Percentiles rank a stretch among this genome's conserved stretches.
phyloP scores from a whole-genome alignment of 345 rosid genomes.

The sweet orange (Citrus sinensis) region DNA sequence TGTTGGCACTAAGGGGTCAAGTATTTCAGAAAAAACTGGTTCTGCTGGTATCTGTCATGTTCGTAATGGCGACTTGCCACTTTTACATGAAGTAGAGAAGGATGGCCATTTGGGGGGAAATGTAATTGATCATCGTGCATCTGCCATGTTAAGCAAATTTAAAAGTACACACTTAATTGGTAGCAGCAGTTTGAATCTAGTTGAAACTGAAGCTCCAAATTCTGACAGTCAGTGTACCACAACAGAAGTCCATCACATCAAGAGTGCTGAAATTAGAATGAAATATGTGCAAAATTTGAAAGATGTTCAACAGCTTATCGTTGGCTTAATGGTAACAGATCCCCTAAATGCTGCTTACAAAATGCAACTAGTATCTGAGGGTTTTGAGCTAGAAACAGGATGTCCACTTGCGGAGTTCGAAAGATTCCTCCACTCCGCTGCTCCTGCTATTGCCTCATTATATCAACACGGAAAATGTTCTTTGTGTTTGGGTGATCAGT shows the following conservation, averaged over 20 bases:
- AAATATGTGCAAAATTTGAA: conserved; percentile 3
- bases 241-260: not conserved
- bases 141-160: not conserved
- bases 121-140: not conserved
- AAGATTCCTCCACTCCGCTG: conserved; percentile 19
- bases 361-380: conserved; percentile 20
- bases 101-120: not conserved
- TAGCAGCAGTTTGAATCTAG: not conserved
- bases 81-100: not conserved
- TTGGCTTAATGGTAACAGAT: conserved; percentile 4
- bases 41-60: conserved; percentile 1
- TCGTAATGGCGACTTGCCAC: not conserved
- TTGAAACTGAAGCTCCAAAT: conserved; percentile 5
- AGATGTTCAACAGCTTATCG: not conserved
- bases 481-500: conserved; percentile 4
- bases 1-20: conserved; percentile 7
- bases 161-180: not conserved
- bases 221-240: not conserved
- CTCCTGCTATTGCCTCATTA: conserved; percentile 17
- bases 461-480: not conserved
- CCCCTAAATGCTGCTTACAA: conserved; percentile 17
- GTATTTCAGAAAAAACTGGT: conserved; percentile 2
- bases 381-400: conserved; percentile 5
- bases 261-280: conserved; percentile 5
- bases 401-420: conserved; percentile 27